Evolutionary conservation across 371 early-diverging fungal genomes (phyloP).

Genomic region (Circinella umbellata): DNA sequence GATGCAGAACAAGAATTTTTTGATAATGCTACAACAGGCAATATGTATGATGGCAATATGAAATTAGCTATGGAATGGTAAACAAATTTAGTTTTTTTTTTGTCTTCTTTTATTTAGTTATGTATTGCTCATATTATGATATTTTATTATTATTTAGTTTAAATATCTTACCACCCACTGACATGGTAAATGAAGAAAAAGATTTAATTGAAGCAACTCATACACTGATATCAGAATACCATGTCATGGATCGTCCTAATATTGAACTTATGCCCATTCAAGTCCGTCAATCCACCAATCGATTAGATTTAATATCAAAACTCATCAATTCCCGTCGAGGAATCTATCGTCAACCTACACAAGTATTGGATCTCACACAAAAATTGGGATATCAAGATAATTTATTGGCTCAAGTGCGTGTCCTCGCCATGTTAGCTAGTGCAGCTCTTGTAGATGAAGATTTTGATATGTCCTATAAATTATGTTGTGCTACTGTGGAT

Average conservation of each 20-base stretch:
- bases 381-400: slow-evolving; percentile 65
- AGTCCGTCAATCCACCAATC: slow-evolving; percentile 67
- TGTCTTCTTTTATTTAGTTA: neutral
- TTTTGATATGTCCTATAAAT: slow-evolving; percentile 49
- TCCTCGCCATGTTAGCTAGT: slow-evolving; percentile 60
- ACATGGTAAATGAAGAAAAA: slow-evolving; percentile 64
- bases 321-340: slow-evolving; percentile 57
- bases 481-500: slow-evolving; percentile 56
- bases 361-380: slow-evolving; percentile 62
- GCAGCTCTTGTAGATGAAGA: slow-evolving; percentile 66
- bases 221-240: slow-evolving; percentile 61
- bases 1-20: slow-evolving; percentile 77
- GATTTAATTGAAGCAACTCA: slow-evolving; percentile 80
- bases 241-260: slow-evolving; percentile 55
- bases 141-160: slow-evolving; percentile 48
- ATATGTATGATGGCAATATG: slow-evolving; percentile 69
- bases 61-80: slow-evolving; percentile 81
- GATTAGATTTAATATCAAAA: slow-evolving; percentile 67
- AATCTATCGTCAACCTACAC: slow-evolving; percentile 52
- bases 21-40: slow-evolving; percentile 78
- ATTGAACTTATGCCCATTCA: slow-evolving; percentile 77
- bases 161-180: slow-evolving; percentile 65
- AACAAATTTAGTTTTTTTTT: slow-evolving; percentile 9
- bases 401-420: slow-evolving; percentile 51
- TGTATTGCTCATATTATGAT: neutral